These are phyloP conservation scores for Arabidopsis arenosa DNA, from an alignment of 345 rosid species.

Conservation along the genomic window DNA sequence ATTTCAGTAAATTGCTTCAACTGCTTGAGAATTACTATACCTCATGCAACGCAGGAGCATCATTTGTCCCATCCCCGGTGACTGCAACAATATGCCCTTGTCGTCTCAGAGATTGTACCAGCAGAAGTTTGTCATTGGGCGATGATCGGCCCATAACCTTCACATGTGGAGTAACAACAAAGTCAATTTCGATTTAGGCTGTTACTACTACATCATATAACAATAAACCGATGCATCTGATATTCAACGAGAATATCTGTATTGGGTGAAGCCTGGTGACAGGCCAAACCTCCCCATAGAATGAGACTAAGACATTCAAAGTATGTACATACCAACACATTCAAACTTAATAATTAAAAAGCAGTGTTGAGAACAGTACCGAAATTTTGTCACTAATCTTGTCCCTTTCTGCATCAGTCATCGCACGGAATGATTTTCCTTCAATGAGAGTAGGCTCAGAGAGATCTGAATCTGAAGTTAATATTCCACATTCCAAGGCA, in stretches of 20 bases:
- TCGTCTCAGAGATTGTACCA: constrained; percentile 81
- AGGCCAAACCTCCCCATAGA: constrained; percentile 11
- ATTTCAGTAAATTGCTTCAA: neutral
- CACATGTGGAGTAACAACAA: constrained; percentile 27
- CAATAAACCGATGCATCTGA: constrained; percentile 13
- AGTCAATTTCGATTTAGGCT: constrained; percentile 18
- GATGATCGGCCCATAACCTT: constrained; percentile 97
- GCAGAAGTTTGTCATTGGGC: constrained; percentile 85
- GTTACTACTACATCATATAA: constrained; percentile 14
- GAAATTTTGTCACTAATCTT: constrained; percentile 69
- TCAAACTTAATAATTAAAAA: constrained; percentile 1
- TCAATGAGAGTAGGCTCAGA: constrained; percentile 75
- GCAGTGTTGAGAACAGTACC: constrained; percentile 46
- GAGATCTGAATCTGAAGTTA: constrained; percentile 64
- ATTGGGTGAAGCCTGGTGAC: constrained; percentile 6
- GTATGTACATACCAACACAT: neutral
- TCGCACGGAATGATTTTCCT: constrained; percentile 77
- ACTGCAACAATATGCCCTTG: constrained; percentile 83
- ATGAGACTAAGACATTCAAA: constrained; percentile 19
- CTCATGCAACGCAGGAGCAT: constrained; percentile 95
- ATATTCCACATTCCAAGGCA: constrained; percentile 94
- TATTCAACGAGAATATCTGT: neutral
- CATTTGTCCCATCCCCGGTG: constrained; percentile 95
- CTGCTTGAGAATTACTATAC: constrained; percentile 41
- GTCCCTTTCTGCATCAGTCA: constrained; percentile 74